Base-by-base conservation (phyloP, 164 flowering plant species). In the Vitis riparia region DNA sequence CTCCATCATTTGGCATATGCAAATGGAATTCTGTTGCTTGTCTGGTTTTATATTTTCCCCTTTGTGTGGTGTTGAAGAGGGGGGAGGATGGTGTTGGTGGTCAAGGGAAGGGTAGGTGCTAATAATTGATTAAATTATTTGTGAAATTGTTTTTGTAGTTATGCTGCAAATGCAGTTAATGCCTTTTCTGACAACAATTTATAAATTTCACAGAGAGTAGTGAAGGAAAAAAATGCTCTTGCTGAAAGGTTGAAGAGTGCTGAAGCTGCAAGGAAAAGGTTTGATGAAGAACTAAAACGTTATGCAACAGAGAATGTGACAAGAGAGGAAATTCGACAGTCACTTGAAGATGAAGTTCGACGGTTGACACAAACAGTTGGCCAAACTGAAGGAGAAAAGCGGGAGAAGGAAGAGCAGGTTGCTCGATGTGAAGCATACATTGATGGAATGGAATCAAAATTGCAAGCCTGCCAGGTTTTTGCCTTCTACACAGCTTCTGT, bases 391-490 rank as follows among this genome's bases (percentile, higher is more conserved):
- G 97, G 86, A 68, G 95, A 91, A 73, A 93, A 92, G 77, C 76
- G 94, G 68, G 98, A 93, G 74, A 96, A 96, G 78, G 99, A 96
- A 80, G 97, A 90, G 73, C 97, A 93, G 78, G 88, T 96, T 84
- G 88, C 93, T 77, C 87, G 95, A 32, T 93, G 97, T 82, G 98
- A 96, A 79, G 91, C 92, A 11, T 96, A 88, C 77, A 93, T 96
- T 78, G 91, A 92, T 79, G 94, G 91, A 68, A 87, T 92, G 91
- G 97, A 93, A 77, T 85, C 93, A 44, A 92, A 89, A 80, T 70
- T 96, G 83, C 90, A 89, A 68, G 83, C 93, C 3, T 93, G 95
- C 85, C 86, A 93, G 99, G 99, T 96, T 77, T 73, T 19, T 62
- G 11, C 68, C 59, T 59, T n/a, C 8, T 29, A 32, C 14, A 30